These are phyloP conservation scores for Ceratobasidium sp. DNA, from an alignment of 1,284 basidiomycete genomes.

Conservation along the genomic window DNA sequence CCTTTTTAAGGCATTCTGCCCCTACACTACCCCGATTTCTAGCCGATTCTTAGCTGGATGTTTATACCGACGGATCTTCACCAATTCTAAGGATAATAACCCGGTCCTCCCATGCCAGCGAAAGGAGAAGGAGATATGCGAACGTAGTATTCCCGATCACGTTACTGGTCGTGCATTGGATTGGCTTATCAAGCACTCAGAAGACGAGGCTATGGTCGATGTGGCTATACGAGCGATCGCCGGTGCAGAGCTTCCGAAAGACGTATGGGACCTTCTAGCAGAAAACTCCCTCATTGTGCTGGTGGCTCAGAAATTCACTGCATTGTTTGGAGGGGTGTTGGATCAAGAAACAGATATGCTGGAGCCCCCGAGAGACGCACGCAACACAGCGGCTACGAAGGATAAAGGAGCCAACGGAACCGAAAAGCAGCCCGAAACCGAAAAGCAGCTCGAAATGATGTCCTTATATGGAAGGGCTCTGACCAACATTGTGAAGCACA, in stretches of 20 bases:
- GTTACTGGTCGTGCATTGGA: conserved; percentile 19
- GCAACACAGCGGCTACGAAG: no score
- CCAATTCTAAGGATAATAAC: not conserved
- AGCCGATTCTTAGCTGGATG: conserved; percentile 7
- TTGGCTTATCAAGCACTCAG: conserved; percentile 25
- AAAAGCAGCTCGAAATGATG: not conserved
- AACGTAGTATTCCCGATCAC: not conserved
- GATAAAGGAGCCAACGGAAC: no score
- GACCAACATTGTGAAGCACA: not conserved
- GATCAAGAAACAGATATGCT: not conserved
- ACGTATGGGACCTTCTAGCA: not conserved
- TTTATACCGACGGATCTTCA: not conserved
- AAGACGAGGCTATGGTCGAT: not conserved
- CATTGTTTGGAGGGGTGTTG: conserved; percentile 3
- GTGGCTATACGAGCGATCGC: conserved; percentile 26
- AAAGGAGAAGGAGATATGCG: conserved; percentile 3
- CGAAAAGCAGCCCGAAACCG: not conserved
- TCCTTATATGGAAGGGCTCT: conserved; percentile 3
- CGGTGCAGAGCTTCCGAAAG: not conserved
- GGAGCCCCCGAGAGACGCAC: no score
- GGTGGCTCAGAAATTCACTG: conserved; percentile 21
- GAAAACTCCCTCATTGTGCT: not conserved
- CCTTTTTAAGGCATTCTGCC: conserved; percentile 8
- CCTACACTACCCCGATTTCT: conserved; percentile 20
- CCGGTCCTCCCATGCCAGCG: conserved; percentile 5